phyloP scores from a whole-genome alignment of 805 yeast genomes.

The Groenewaldozyma tartarivorans region DNA sequence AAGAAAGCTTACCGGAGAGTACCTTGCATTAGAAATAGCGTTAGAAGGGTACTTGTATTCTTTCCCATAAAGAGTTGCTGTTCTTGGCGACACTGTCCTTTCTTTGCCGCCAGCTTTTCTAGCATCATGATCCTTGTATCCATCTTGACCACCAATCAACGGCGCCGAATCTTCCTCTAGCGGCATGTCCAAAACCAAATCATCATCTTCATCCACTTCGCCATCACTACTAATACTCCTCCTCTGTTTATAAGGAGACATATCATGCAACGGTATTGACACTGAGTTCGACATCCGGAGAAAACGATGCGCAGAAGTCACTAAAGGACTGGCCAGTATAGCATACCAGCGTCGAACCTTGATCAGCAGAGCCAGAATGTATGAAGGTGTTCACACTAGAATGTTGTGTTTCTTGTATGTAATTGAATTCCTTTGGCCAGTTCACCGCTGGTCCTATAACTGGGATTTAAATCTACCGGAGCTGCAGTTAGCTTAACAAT shows the following conservation, averaged over 20 bases:
- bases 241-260: slow-evolving; percentile 5
- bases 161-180: slow-evolving; percentile 13
- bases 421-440: too few relatives aligned
- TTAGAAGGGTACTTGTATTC: slow-evolving; percentile 42
- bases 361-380: slow-evolving; percentile 1
- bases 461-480: too few relatives aligned
- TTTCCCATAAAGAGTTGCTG: slow-evolving; percentile 5
- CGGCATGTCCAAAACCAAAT: slow-evolving; percentile 5
- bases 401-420: too few relatives aligned
- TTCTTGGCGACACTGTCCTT: slow-evolving; percentile 2
- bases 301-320: slow-evolving; percentile 3
- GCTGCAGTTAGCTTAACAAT: too few relatives aligned
- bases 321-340: slow-evolving; percentile 1
- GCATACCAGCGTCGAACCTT: slow-evolving; percentile 9
- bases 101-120: slow-evolving; percentile 2
- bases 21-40: slow-evolving; percentile 88
- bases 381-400: too few relatives aligned
- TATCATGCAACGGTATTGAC: slow-evolving; percentile 7
- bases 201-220: slow-evolving; percentile 11
- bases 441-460: too few relatives aligned
- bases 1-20: slow-evolving; percentile 75
- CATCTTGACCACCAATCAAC: slow-evolving; percentile 9
- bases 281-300: slow-evolving; percentile 5
- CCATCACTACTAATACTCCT: slow-evolving; percentile 1
- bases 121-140: neutral